phyloP scores from a whole-genome alignment of 768 basidiomycete genomes.

The Lactifluus subvellereus region DNA sequence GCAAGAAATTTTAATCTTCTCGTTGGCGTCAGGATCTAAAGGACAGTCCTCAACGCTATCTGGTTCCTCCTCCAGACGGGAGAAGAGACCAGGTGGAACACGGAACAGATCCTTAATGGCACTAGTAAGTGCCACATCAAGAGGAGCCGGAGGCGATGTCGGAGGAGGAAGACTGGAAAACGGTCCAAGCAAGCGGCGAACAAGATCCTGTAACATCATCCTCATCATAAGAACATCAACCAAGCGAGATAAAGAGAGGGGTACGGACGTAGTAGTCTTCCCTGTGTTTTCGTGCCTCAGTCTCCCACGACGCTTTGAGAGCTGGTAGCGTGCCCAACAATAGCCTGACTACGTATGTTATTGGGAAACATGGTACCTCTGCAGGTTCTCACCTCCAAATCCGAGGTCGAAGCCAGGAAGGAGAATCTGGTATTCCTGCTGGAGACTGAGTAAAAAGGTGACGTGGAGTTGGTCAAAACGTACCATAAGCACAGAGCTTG shows the following conservation, averaged over 20 bases:
- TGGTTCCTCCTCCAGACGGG: slow-evolving; percentile 19
- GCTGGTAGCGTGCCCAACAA: slow-evolving; percentile 57
- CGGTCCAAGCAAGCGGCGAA: slow-evolving; percentile 55
- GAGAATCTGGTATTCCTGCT: slow-evolving; percentile 67
- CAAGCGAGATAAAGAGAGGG: background rate
- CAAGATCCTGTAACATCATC: slow-evolving; percentile 48
- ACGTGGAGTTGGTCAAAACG: slow-evolving; percentile 23
- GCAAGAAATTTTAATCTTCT: slow-evolving; percentile 28
- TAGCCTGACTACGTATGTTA: slow-evolving; percentile 37
- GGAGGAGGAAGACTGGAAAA: slow-evolving; percentile 36
- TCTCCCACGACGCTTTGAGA: slow-evolving; percentile 53
- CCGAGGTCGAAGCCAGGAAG: slow-evolving; percentile 67
- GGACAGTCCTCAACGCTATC: slow-evolving; percentile 18
- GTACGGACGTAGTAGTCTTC: slow-evolving; percentile 65
- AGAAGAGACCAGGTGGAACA: slow-evolving; percentile 22
- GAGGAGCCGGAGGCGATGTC: slow-evolving; percentile 13
- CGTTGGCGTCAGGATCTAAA: slow-evolving; percentile 15
- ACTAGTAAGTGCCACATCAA: slow-evolving; percentile 21
- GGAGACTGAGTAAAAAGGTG: slow-evolving; percentile 4
- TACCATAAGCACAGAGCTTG: slow-evolving; percentile 57
- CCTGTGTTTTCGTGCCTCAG: slow-evolving; percentile 52
- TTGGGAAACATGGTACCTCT: slow-evolving; percentile 1
- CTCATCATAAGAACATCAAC: slow-evolving; percentile 12
- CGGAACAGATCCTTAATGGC: slow-evolving; percentile 24
- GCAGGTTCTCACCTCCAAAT: slow-evolving; percentile 61